phyloP scores from a whole-genome alignment of 2,329 filamentous ascomycete genomes.

The Xylaria digitata region DNA sequence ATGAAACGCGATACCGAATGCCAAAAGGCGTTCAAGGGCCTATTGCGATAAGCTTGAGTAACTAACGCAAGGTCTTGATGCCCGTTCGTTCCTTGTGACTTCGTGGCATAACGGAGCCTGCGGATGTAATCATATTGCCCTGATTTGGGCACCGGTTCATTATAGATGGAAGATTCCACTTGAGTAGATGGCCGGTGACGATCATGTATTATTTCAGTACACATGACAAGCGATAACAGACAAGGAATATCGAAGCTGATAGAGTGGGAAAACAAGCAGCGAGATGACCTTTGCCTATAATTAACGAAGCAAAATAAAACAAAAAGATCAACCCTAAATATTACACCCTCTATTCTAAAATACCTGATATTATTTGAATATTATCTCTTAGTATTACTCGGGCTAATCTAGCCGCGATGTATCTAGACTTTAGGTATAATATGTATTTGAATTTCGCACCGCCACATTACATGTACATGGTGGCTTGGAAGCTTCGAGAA shows the following conservation, averaged over 20 bases:
- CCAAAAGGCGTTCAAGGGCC: slow-evolving; percentile 34
- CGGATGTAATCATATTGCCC: not conserved
- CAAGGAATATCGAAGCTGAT: too few relatives aligned
- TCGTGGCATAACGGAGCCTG: not conserved
- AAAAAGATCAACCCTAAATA: too few relatives aligned
- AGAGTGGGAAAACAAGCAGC: not conserved
- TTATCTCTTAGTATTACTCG: too few relatives aligned
- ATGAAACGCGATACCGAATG: slow-evolving; percentile 42
- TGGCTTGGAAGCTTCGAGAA: too few relatives aligned
- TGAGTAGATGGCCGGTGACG: too few relatives aligned
- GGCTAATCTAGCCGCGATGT: too few relatives aligned
- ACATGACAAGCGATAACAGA: too few relatives aligned
- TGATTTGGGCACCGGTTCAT: not conserved
- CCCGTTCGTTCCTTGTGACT: not conserved
- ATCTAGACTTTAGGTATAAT: too few relatives aligned
- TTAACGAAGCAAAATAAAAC: too few relatives aligned
- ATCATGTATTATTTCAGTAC: too few relatives aligned
- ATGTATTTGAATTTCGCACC: not conserved
- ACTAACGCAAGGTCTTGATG: not conserved
- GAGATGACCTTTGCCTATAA: slow-evolving; percentile 6
- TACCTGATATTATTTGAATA: too few relatives aligned
- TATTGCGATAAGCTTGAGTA: slow-evolving; percentile 8
- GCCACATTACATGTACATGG: not conserved
- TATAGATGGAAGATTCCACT: not conserved
- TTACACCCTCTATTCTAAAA: too few relatives aligned